phyloP scores from a whole-genome alignment of 805 yeast species.

The Hanseniaspora valbyensis region DNA sequence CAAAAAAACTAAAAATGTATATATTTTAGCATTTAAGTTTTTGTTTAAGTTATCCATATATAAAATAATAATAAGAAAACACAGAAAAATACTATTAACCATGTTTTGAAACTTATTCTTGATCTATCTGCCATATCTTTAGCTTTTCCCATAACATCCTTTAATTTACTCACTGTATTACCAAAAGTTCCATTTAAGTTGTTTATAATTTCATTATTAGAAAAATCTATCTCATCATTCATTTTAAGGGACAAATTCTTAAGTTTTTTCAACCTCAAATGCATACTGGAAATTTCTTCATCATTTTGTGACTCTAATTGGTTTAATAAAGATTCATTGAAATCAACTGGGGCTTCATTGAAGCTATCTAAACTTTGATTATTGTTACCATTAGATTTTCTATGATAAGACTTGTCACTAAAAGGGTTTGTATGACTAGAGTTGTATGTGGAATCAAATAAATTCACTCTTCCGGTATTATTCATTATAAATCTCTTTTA shows the following conservation, averaged over 20 bases:
- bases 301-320: slow-evolving; percentile 59
- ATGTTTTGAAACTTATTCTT: slow-evolving; percentile 52
- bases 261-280: slow-evolving; percentile 42
- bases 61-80: slow-evolving; percentile 41
- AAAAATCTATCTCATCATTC: slow-evolving; percentile 54
- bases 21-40: no score
- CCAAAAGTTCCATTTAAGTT: slow-evolving; percentile 38
- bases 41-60: slow-evolving; percentile 33
- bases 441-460: slow-evolving; percentile 22
- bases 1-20: neutral
- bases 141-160: slow-evolving; percentile 46
- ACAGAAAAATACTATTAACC: slow-evolving; percentile 43
- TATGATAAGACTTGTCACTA: neutral
- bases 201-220: slow-evolving; percentile 35
- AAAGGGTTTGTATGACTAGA: slow-evolving; percentile 4
- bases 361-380: slow-evolving; percentile 2
- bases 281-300: slow-evolving; percentile 45
- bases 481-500: slow-evolving; percentile 16
- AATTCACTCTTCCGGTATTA: slow-evolving; percentile 27
- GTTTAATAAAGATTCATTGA: slow-evolving; percentile 43
- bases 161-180: slow-evolving; percentile 37
- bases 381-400: slow-evolving; percentile 3
- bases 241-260: slow-evolving; percentile 47
- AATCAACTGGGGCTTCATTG: slow-evolving; percentile 28
- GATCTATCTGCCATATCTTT: slow-evolving; percentile 51